Percentiles rank a stretch among this genome's conserved stretches.
These are phyloP conservation scores for Fusarium torulosum DNA, from an alignment of 2,329 filamentous ascomycete genomes.

Conservation along the genomic window DNA sequence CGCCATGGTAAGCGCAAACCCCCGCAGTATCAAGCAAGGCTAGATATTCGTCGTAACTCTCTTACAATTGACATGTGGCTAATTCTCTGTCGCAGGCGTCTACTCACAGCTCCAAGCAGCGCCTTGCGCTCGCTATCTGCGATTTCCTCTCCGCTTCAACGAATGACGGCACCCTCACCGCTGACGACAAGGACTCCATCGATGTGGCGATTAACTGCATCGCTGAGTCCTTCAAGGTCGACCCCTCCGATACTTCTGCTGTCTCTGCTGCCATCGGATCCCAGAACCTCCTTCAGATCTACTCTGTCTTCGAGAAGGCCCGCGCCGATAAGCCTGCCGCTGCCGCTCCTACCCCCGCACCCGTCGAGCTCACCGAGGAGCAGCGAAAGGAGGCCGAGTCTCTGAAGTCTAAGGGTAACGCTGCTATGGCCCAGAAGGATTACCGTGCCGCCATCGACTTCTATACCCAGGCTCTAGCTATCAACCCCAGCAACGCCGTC, in stretches of 20 bases:
- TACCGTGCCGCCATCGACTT: slow-evolving; percentile 84
- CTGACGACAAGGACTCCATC: slow-evolving; percentile 92
- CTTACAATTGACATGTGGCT: slow-evolving; percentile 6
- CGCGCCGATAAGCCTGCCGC: slow-evolving; percentile 59
- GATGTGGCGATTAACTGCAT: slow-evolving; percentile 97
- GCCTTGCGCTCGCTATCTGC: slow-evolving; percentile 95
- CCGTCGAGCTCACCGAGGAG: slow-evolving; percentile 60
- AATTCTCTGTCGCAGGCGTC: slow-evolving; percentile 42
- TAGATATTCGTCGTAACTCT: slow-evolving; percentile 18
- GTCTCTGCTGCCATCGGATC: slow-evolving; percentile 82
- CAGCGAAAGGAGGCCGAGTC: slow-evolving; percentile 85
- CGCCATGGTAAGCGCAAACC: slow-evolving; percentile 30
- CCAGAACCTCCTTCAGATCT: slow-evolving; percentile 91
- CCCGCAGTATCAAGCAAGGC: slow-evolving; percentile 17
- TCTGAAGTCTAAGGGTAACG: slow-evolving; percentile 91
- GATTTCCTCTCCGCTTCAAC: slow-evolving; percentile 90
- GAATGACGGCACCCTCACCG: slow-evolving; percentile 86
- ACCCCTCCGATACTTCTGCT: slow-evolving; percentile 80
- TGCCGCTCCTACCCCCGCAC: slow-evolving; percentile 49
- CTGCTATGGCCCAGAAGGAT: slow-evolving; percentile 94
- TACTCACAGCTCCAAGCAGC: slow-evolving; percentile 73
- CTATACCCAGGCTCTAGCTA: slow-evolving; percentile 87
- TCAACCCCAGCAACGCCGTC: slow-evolving; percentile 89
- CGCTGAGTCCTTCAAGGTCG: slow-evolving; percentile 93
- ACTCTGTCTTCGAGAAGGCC: slow-evolving; percentile 95